Base-by-base conservation (phyloP, 2,329 filamentous ascomycete genomes). In the Pseudocercospora fuligena region DNA sequence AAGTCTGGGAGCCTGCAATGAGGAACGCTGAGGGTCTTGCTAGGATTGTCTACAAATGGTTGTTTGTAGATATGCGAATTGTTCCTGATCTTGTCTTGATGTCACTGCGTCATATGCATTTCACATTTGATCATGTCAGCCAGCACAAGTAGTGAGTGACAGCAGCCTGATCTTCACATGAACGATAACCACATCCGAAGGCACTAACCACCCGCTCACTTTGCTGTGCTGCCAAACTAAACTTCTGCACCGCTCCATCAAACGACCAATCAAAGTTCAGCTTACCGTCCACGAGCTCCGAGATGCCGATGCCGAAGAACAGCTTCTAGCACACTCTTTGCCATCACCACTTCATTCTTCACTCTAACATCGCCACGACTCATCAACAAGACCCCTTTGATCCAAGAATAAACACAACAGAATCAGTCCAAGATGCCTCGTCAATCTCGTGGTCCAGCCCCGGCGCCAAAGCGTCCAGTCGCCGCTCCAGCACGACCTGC, bases 401-500 rank as follows among this genome's bases (percentile, higher is more conserved):
- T 40, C 27, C n/a, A 23, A 46, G 63, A 70, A 12, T 61, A 63
- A 31, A 29, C 36, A 43, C 6, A 31, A 12, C 36, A 11, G 11
- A 33, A 19, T 8, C 8, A 36, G 25, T 14, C 31, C 67, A 73
- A 78, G 65, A 84, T 85, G 83, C 78, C 83, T 78, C 83, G 83
- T 73, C 81, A 83, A 78, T 78, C 76, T 66, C 81, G 82, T 73
- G 81, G 82, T 69, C 74, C 75, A 70, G 76, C 81, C 72, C 72
- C 81, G 63, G 81, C 81, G 64, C 80, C 81, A 63, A 79, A 78
- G 76, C 82, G 82, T 67, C 81, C 82, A 31, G 78, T 78, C 65
- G 79, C 78, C 64, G 74, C 80, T 63, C 79, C 80, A 64, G 64
- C 66, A 40, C 60, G 65, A 31, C 71, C 66, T 51, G 74, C 76